Base-by-base conservation (phyloP, 257 asterid species). In the Jasminum sambac region DNA sequence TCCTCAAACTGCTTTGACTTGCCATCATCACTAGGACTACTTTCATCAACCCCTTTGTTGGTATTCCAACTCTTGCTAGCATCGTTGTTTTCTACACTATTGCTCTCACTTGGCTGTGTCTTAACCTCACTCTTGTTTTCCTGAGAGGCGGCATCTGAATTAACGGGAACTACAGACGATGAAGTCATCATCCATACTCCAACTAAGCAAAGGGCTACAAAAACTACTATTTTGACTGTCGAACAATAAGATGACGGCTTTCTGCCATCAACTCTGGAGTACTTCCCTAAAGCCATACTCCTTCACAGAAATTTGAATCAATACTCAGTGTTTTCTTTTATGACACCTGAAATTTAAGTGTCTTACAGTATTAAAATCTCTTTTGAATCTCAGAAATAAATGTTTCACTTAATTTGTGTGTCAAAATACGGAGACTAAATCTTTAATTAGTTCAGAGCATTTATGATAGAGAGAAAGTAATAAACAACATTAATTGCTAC, bases 121-220 rank as follows among this genome's bases (percentile, higher is more conserved):
- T 73, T 78, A 76, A 76, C 83, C 72, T 86, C 95, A 70, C 63
- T 83, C 72, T 82, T 86, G 76, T 34, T 82, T 81, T 83, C 96
- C 76, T 77, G 80, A 2, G 91, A 76, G 66, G 34, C 62, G 2
- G 78, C 80, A n/a, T 83, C 92, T 8, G 85, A 37, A 43, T 72
- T 85, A 67, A 76, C 86, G 59, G 97, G 96, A 72, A 83, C 92
- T n/a, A 89, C 91, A 1, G 97, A 75, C 4, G 96, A 74, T 9
- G 99, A 91, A 11, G 90, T 88, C 93, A 86, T 83, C 98, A 95
- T 86, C 99, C 99, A 95, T 59, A 95, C 88, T 66, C 97, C 99
- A 48, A 91, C 96, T 63, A 91, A 73, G 79, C 98, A 91, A 67
- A 95, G 89, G 76, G 98, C 95, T 71, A 91, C 96, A 48, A 95